Evolutionary conservation across 805 yeast species (phyloP), one percentile per base, ranked within the genome.

Genomic region (Lachancea nothofagi): DNA sequence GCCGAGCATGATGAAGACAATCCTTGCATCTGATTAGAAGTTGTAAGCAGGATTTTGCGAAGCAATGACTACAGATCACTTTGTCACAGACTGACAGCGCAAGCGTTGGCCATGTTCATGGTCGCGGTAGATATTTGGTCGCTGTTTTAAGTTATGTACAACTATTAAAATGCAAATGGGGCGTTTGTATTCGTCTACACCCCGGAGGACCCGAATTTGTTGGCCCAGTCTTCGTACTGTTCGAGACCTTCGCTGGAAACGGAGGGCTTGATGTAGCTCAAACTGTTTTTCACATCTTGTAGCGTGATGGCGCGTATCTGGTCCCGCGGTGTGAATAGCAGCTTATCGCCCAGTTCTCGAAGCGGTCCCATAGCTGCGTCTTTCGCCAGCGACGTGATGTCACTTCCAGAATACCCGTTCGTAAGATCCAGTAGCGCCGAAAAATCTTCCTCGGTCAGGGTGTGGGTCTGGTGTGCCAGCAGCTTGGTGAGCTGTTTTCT

Each of bases 291-390:
- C 57, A 93, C 90, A 59, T 90, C 98, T 7, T 66, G 66, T 36
- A 87, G 62, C 17, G 71, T 69, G 37, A 93, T 76, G 0, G 95
- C 80, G 39, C 97, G 67, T 40, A 90, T 88, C 43, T 77, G 78
- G 40, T 82, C 85, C 25, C 86, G 78, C 2, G 85, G 70, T 0
- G 78, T 74, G 29, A 70, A 65, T 47, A 90, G 68, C 40, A 90
- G 71, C 33, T 81, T 78, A 43, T 90, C 97, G 2, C 97, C 97
- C 18, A 90, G 65, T 29, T 87, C 82, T 47, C 98, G 71, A 26
- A 93, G 67, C 1, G 98, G 97, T 1, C 96, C 96, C 97, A 90
- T 89, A 1, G 98, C 97, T 2, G 96, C 94, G 56, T 90, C 98
- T 62, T 93, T 93, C 2, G 97, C 96, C 46, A 90, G 66, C 1